Evolutionary conservation across 495 filamentous ascomycete species (phyloP).

Genomic region (Hapsidospora chrysogenum): DNA sequence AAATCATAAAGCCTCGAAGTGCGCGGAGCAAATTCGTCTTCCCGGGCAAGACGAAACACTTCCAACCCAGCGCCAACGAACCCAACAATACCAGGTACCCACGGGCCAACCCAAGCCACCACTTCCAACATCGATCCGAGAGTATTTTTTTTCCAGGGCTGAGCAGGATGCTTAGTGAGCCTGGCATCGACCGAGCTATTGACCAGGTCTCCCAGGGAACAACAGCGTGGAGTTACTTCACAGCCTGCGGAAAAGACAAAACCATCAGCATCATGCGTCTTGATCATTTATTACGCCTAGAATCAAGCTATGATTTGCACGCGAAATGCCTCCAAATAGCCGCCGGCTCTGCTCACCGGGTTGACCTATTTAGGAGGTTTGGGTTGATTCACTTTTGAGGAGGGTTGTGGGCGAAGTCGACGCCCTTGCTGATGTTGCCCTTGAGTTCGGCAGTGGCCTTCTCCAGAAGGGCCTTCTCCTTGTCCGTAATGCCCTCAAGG

Average conservation of each 20-base stretch:
- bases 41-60: too few relatives aligned
- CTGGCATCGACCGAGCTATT: not conserved
- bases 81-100: too few relatives aligned
- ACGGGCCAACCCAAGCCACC: too few relatives aligned
- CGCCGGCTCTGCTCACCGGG: too few relatives aligned
- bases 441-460: constrained; percentile 56
- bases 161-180: not conserved
- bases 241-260: constrained; percentile 16
- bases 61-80: too few relatives aligned
- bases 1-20: too few relatives aligned
- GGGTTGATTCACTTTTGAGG: constrained; percentile 45
- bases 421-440: constrained; percentile 85
- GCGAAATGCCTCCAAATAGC: too few relatives aligned
- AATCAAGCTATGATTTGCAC: too few relatives aligned
- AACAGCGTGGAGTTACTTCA: constrained; percentile 10
- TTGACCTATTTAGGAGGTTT: constrained; percentile 3
- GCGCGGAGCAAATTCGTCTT: too few relatives aligned
- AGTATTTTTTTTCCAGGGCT: too few relatives aligned
- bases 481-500: constrained; percentile 50
- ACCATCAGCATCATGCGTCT: constrained; percentile 17
- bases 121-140: too few relatives aligned
- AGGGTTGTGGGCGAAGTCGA: constrained; percentile 75
- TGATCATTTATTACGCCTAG: constrained; percentile 1
- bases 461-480: constrained; percentile 78
- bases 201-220: not conserved